Base-by-base conservation (phyloP, 176 grass and related monocot genomes). In the Aegilops sharonensis region DNA sequence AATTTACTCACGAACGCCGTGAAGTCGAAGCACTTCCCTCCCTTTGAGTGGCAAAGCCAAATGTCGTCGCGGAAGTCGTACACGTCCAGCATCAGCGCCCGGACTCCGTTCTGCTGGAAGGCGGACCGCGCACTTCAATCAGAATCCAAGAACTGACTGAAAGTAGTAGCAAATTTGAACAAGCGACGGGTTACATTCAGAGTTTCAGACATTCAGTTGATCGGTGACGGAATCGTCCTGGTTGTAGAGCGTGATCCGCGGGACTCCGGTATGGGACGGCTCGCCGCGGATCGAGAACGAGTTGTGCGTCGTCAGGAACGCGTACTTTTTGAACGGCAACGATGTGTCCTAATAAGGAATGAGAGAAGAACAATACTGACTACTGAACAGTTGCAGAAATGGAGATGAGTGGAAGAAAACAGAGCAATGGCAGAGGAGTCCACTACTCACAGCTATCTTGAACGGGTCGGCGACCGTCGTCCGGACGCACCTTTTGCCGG, bases 311-410 rank as follows among this genome's bases (percentile, higher is more conserved):
- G 91, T 92, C 42, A 89, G 84, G 82, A 70, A 89, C 18, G 84
- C 91, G 60, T 87, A 92, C 61, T 77, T 92, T 54, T 92, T 92
- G 84, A 92, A 92, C 11, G 91, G 91, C 87, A 87, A 17, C 4
- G 91, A 89, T 20, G 82, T 87, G 27, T 81, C 85, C 91, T 87
- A 8, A 8, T 20, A 70, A 14, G n/a, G 23, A 20, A 84, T 9
- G 40, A 10, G 9, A 40, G 3, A 3, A 25, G 43, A 35, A 8
- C 21, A 31, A 20, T 3, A 48, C 61, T 67, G 5, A 57, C 0
- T 4, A 4, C 1, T 1, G 15, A 10, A 17, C 9, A 24, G 30
- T 1, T 37, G n/a, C 12, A 64, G 70, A 2, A 75, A 29, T 45
- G 14, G 4, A 56, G 25, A 77, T 6, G 31, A 63, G 36, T 5